These are phyloP conservation scores for Chloromonas sp. DNA, from an alignment of 163 green algal genomes.

Conservation along the genomic window DNA sequence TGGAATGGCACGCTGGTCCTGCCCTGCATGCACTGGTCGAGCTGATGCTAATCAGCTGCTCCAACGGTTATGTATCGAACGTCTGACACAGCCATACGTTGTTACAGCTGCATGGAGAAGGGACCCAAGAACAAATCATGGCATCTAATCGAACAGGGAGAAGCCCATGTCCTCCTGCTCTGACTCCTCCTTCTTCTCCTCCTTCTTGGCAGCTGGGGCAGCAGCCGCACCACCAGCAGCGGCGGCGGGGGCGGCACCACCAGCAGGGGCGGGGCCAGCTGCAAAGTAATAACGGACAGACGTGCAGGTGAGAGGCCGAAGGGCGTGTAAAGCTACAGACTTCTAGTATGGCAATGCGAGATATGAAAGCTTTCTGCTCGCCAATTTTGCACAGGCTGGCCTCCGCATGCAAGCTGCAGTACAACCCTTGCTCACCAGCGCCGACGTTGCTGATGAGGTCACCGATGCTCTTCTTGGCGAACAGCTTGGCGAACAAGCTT, in stretches of 20 bases:
- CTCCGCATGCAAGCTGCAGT: not conserved
- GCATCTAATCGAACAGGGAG: not conserved
- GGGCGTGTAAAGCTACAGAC: no score
- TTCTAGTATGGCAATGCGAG: no score
- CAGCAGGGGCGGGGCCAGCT: not conserved
- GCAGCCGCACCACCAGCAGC: not conserved
- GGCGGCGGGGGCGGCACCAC: not conserved
- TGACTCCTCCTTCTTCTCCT: constrained; percentile 7
- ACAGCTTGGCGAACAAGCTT: constrained; percentile 92
- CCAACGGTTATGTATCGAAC: no score
- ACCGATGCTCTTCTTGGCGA: constrained; percentile 87
- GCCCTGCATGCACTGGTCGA: not conserved
- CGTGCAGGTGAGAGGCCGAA: no score
- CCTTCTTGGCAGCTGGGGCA: not conserved
- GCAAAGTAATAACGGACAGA: no score
- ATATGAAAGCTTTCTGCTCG: no score
- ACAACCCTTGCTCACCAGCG: constrained; percentile 50
- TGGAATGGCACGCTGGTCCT: not conserved
- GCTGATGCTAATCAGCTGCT: no score
- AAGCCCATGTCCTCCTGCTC: constrained; percentile 2
- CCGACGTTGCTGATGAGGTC: constrained; percentile 97
- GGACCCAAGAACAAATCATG: no score
- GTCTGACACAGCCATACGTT: not conserved
- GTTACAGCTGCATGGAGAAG: not conserved
- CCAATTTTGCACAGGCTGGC: no score